Evolutionary conservation across 116 monocot genomes (phyloP), one percentile per base, ranked within the genome.

Genomic region (Dioscorea cayenensis): DNA sequence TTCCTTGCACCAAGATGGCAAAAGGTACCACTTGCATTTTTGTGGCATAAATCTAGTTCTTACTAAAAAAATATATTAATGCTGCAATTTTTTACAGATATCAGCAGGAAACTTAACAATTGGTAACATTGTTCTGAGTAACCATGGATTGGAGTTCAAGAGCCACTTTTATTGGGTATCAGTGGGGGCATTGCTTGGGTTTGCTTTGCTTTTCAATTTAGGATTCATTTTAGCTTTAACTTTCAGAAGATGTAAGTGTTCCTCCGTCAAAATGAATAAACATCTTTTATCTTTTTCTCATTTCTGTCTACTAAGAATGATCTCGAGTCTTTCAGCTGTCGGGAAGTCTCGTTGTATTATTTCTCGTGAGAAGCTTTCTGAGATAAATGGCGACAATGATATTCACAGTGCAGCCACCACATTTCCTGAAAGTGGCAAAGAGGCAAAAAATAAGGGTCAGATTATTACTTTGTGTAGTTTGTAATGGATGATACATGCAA

Each of bases 1-100:
- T 92, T 95, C 66, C 84, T 73, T 59, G 87, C 89, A 59, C 76
- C 87, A 25, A 78, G 92, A 71, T 95, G 95, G 95, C 68, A 92
- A 82, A 87, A 87, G 87, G 95, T 92, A 73, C 13, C 55, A 55
- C 19, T 18, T 55, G 17, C 55, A 65, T 28, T 65, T 65, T 17
- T 14, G 16, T 58, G 13, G 16, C 35, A 55, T 13, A 19, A 14
- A 28, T 22, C 37, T 67, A 36, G 9, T n/a, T 35, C 37, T 66
- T 51, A 73, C 81, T 21, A 7, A 1, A 9, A 43, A 43, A 43
- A 43, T 43, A 43, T 43, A 12, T 1, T 43, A 7, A 43, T 43
- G 43, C 43, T 62, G 6, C 25, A 62, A 22, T 27, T 4, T 62
- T 11, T 32, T 11, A 62, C 64, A 91, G 92, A 63, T 78, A 18